Base-by-base conservation (phyloP, 164 flowering plant genomes). In the Aristolochia contorta region DNA sequence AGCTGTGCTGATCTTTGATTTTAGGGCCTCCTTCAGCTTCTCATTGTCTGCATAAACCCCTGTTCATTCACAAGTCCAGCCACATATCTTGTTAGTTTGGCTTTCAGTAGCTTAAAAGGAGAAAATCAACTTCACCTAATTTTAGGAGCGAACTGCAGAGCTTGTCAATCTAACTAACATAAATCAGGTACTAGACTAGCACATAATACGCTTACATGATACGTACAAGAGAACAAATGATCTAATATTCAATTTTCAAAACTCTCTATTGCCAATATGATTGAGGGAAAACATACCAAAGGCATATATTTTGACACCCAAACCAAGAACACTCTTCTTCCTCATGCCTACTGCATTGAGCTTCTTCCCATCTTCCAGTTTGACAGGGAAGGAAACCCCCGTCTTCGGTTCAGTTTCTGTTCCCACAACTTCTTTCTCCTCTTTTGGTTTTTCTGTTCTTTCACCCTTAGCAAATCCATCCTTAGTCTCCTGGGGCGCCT, bases 31-130 rank as follows among this genome's bases (percentile, higher is more conserved):
- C 61, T 73, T 80, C 74, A 83, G 61, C 57, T 71, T 79, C 62
- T 65, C 80, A 64, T 73, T 78, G 41, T 85, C 86, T 27, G 75
- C 71, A 59, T 82, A 83, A 12, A 86, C 66, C 54, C 87, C 85
- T 82, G 76, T 62, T 71, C 10, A 49, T 22, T 37, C 23, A 47
- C 27, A 22, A 0, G 6, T 22, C 30, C 23, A 53, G 4, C 30
- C 27, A 53, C 19, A 16, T 50, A 6, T 50, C 23, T 18, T 50
- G 21, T 50, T 50, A 19, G 54, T 50, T 19, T 50, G 22, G 22
- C 7, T 50, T 37, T 37, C 43, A 37, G 43, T 6, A 37, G 43
- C 43, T 37, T 37, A 10, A 37, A 37, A 6, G 5, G 43, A 3
- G 10, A 37, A 37, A 37, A 37, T 37, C 43, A 37, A 37, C 7